phyloP scores from a whole-genome alignment of 805 yeast genomes.

The Spathaspora girioi region DNA sequence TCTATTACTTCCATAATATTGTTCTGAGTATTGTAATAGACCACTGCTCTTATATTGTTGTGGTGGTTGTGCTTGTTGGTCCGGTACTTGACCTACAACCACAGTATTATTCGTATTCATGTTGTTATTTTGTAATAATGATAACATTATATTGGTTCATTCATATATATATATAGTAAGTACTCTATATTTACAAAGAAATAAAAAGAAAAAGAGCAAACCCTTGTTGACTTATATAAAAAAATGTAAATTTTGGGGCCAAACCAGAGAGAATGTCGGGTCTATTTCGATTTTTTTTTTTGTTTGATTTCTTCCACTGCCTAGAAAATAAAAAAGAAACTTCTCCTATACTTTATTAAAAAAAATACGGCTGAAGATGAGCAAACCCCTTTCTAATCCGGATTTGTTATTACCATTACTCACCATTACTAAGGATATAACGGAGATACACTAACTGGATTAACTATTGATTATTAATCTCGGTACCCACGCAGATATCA shows the following conservation, averaged over 20 bases:
- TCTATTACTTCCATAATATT: not conserved
- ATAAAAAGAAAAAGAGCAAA: not conserved
- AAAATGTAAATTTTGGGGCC: not conserved
- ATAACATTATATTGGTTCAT: not conserved
- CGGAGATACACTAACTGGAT: too few relatives aligned
- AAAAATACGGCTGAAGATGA: slow-evolving; percentile 1
- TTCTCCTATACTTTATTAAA: not conserved
- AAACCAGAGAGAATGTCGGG: not conserved
- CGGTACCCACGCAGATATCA: too few relatives aligned
- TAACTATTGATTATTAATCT: too few relatives aligned
- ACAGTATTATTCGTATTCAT: not conserved
- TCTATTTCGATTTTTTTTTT: not conserved
- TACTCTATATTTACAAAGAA: too few relatives aligned
- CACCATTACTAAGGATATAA: too few relatives aligned
- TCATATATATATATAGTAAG: not conserved
- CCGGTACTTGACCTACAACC: not conserved
- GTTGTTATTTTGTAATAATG: not conserved
- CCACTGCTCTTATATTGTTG: slow-evolving; percentile 1
- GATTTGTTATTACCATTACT: not conserved
- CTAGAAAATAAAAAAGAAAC: slow-evolving; percentile 2
- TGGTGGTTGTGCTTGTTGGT: slow-evolving; percentile 1
- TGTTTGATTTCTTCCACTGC: not conserved
- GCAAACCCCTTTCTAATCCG: not conserved
- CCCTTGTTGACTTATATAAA: not conserved
- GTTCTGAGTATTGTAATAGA: slow-evolving; percentile 1